Evolutionary conservation across 2,329 filamentous ascomycete species (phyloP).

Genomic region (Apiospora sp.): DNA sequence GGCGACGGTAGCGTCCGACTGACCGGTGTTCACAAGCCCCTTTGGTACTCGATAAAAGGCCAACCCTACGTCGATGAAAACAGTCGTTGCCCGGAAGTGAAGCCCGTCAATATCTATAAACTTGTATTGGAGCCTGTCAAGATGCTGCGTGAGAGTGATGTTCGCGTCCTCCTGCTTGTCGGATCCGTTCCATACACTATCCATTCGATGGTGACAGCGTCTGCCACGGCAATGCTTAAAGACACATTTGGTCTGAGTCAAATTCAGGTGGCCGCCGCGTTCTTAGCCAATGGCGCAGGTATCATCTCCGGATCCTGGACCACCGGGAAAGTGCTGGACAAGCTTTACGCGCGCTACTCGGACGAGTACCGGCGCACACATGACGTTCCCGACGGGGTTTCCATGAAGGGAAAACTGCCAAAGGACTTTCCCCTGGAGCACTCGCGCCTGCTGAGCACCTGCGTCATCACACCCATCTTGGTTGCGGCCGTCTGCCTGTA

Average conservation of each 20-base stretch:
- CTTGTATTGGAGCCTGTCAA: conserved; percentile 38
- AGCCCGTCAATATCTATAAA: conserved; percentile 43
- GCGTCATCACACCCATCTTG: conserved; percentile 49
- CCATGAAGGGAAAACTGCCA: conserved; percentile 35
- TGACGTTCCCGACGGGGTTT: conserved; percentile 36
- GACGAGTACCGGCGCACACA: conserved; percentile 40
- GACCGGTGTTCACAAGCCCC: conserved; percentile 37
- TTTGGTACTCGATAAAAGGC: conserved; percentile 29
- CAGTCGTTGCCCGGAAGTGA: conserved; percentile 33
- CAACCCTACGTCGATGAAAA: conserved; percentile 28
- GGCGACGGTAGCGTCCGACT: conserved; percentile 38
- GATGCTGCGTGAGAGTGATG: conserved; percentile 46
- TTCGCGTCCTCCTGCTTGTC: conserved; percentile 43
- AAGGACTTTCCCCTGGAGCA: conserved; percentile 53
- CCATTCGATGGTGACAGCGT: conserved; percentile 57
- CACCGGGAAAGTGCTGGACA: conserved; percentile 52
- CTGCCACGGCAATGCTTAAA: conserved; percentile 48
- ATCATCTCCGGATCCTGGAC: conserved; percentile 50
- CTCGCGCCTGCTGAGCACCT: conserved; percentile 48
- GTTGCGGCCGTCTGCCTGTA: conserved; percentile 44
- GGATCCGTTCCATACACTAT: conserved; percentile 47
- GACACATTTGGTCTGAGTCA: conserved; percentile 36
- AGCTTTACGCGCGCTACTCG: conserved; percentile 42
- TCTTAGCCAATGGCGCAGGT: conserved; percentile 42
- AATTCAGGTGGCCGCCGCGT: conserved; percentile 36